Percentiles rank a stretch among this genome's conserved stretches.
Conservation (phyloP, 805 yeast species). For the Candida insectorum region DNA sequence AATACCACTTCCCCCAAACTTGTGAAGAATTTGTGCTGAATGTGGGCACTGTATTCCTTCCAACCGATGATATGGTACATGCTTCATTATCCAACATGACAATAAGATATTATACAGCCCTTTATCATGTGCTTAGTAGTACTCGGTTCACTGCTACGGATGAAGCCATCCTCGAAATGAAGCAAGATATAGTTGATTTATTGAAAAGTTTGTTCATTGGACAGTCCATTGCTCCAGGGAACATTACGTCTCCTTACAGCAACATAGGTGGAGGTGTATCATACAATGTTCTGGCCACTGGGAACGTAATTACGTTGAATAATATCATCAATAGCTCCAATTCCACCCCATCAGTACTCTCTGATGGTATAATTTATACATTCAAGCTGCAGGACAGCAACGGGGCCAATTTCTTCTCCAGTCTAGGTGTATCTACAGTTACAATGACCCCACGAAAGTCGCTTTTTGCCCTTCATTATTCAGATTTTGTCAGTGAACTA, state of each 20-base stretch:
- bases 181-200: slow-evolving; percentile 23
- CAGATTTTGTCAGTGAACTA: slow-evolving; percentile 67
- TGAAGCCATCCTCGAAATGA: slow-evolving; percentile 29
- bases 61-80: slow-evolving; percentile 26
- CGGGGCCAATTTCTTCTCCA: slow-evolving; percentile 14
- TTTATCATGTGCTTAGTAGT: slow-evolving; percentile 16
- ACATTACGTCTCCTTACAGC: neutral
- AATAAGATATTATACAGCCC: slow-evolving; percentile 24
- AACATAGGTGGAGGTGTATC: neutral
- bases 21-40: slow-evolving; percentile 27
- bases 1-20: slow-evolving; percentile 13
- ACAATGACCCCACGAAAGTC: slow-evolving; percentile 33
- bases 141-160: slow-evolving; percentile 21
- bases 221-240: slow-evolving; percentile 1
- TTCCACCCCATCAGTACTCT: too few species aligned
- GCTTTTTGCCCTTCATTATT: slow-evolving; percentile 43
- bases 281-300: neutral
- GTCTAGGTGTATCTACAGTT: slow-evolving; percentile 19
- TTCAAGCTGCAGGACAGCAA: slow-evolving; percentile 15
- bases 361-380: slow-evolving; percentile 35
- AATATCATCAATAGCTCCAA: too few species aligned
- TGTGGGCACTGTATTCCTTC: slow-evolving; percentile 29
- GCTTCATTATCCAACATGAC: slow-evolving; percentile 25
- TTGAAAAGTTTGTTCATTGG: slow-evolving; percentile 13
- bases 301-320: too few species aligned